These are phyloP conservation scores for Talaromyces pinophilus DNA, from an alignment of 2,329 filamentous ascomycete genomes.

Conservation along the genomic window DNA sequence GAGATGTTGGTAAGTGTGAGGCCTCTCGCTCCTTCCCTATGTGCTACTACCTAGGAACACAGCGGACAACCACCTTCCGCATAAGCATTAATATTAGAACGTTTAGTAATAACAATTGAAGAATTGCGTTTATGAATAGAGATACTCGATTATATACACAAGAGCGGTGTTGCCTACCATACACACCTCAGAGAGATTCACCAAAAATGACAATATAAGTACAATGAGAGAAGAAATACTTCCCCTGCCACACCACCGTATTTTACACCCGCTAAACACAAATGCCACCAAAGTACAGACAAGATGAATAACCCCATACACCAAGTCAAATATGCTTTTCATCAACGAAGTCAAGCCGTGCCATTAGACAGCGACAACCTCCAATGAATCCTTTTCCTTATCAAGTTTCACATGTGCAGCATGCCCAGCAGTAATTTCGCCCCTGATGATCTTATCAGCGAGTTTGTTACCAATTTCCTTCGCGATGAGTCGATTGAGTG, in stretches of 20 bases:
- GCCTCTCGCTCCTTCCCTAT: neutral
- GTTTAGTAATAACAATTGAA: neutral
- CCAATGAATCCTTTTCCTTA: conserved; percentile 60
- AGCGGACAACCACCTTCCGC: neutral
- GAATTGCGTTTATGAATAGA: conserved; percentile 2
- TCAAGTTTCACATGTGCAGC: conserved; percentile 69
- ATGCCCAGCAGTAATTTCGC: conserved; percentile 74
- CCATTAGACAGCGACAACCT: conserved; percentile 43
- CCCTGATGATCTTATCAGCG: conserved; percentile 88
- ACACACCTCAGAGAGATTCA: neutral
- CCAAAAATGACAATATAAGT: neutral
- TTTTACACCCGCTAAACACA: neutral
- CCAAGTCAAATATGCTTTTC: conserved; percentile 15
- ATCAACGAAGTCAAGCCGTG: neutral
- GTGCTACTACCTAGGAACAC: neutral
- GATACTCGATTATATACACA: neutral
- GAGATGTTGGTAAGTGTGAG: neutral
- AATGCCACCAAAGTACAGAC: neutral
- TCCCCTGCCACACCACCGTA: neutral
- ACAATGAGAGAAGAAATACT: neutral
- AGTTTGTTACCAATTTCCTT: conserved; percentile 86
- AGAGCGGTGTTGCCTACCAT: conserved; percentile 13
- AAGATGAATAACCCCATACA: conserved; percentile 3
- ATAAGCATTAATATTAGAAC: neutral
- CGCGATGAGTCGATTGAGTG: conserved; percentile 85